phyloP scores from a whole-genome alignment of 495 filamentous ascomycete species.

The Amorphotheca resinae region DNA sequence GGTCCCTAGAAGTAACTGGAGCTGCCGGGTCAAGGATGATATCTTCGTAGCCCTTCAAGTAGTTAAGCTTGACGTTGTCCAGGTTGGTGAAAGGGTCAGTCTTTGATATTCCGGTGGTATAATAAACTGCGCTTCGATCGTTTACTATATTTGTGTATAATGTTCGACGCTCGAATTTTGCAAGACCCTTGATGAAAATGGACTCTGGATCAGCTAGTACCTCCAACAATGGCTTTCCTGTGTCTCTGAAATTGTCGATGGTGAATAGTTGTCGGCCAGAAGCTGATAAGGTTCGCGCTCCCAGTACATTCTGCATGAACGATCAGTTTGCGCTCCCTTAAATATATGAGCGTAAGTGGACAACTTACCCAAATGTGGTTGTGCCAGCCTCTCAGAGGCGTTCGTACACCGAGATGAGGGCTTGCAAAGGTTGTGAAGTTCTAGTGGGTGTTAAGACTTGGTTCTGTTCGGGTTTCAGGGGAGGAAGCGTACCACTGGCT shows the following conservation, averaged over 20 bases:
- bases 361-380: conserved; percentile 42
- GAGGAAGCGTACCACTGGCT: conserved; percentile 47
- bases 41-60: conserved; percentile 57
- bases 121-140: conserved; percentile 67
- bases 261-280: conserved; percentile 82
- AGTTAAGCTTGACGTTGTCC: conserved; percentile 54
- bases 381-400: conserved; percentile 44
- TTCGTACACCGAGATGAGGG: conserved; percentile 77
- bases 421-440: conserved; percentile 91
- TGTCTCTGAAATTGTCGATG: conserved; percentile 74
- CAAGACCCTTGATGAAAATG: conserved; percentile 74
- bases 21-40: conserved; percentile 60
- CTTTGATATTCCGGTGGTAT: conserved; percentile 63
- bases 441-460: conserved; percentile 28
- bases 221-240: conserved; percentile 62
- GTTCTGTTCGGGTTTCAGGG: too few species aligned
- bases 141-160: conserved; percentile 81
- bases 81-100: conserved; percentile 64
- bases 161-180: conserved; percentile 55
- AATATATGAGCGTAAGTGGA: neutral
- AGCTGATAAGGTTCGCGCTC: conserved; percentile 58
- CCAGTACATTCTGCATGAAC: conserved; percentile 55
- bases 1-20: conserved; percentile 39
- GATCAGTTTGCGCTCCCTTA: conserved; percentile 29
- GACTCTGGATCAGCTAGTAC: conserved; percentile 73